Evolutionary conservation across 306 rosid species (phyloP).

Genomic region (Sechiopsis laciniata): DNA sequence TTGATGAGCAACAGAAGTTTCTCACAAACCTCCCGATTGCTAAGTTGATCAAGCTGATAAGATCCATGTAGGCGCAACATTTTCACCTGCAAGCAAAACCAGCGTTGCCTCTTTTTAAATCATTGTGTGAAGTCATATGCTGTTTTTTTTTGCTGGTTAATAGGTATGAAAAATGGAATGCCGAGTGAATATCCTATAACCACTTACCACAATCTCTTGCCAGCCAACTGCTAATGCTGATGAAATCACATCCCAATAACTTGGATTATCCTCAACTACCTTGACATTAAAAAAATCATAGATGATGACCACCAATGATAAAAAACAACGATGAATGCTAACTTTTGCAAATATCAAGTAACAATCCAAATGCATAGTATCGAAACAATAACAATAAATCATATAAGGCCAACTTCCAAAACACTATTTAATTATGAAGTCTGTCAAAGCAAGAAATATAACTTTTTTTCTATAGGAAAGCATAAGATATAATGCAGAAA

Average conservation of each 20-base stretch:
- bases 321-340: constrained; percentile 23
- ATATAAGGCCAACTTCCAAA: neutral
- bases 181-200: constrained; percentile 16
- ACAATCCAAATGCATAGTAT: neutral
- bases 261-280: constrained; percentile 75
- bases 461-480: neutral
- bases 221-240: constrained; percentile 89
- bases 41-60: constrained; percentile 68
- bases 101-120: constrained; percentile 17
- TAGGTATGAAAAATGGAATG: constrained; percentile 19
- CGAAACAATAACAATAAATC: constrained; percentile 11
- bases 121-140: constrained; percentile 26
- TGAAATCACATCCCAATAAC: constrained; percentile 75
- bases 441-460: neutral
- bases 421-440: neutral
- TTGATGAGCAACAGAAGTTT: constrained; percentile 15
- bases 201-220: constrained; percentile 85
- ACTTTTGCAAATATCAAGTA: neutral
- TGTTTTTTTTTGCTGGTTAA: too few relatives aligned
- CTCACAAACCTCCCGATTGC: constrained; percentile 77
- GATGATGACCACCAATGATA: constrained; percentile 18
- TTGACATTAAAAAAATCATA: constrained; percentile 30
- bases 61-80: constrained; percentile 89
- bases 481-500: neutral
- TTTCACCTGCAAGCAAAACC: constrained; percentile 61